Base-by-base conservation (phyloP, 305 asterid genomes). In the Stenogyne calaminthoides region DNA sequence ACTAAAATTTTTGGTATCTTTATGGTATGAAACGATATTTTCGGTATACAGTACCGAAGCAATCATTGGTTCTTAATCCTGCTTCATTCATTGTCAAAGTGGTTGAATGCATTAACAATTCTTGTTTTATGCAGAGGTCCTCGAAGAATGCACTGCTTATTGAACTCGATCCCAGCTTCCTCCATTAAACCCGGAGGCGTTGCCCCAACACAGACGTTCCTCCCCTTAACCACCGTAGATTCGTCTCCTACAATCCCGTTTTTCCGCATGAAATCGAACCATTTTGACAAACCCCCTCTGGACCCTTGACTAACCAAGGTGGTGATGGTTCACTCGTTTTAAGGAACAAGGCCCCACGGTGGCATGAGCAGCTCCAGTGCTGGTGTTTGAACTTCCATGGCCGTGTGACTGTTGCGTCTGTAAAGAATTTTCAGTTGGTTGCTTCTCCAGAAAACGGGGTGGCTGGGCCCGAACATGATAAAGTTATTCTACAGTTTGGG, bases 351-450 rank as follows among this genome's bases (percentile, higher is more conserved):
- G 61, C 89, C 16, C 99, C 97, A 3, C 83, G 99, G 40, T 94
- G 99, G 97, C 96, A 94, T 22, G 94, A 90, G 70, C 99, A 91
- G 86, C 96, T 94, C 71, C 96, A 94, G 77, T 94, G 97, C 82
- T 94, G 99, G 99, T 94, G 99, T 59, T 65, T 94, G 87, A 94
- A 94, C 80, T 94, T 94, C 77, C 96, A 90, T 29, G 97, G 97
- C 0, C 92, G 98, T 8, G 97, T 93, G 0, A 93, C 97, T 0
- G 96, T 89, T 25, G 98, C 98, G 10, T 93, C 98, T 0, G 97
- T 93, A 57, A 93, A 93, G 76, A 93, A 93, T 80, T 93, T 89
- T 71, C 98, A 91, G 88, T 69, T 93, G 76, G 98, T 93, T 16
- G 96, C 96, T 71, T 89, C 91, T 10, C 88, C 93, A 0, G 96